phyloP scores from a whole-genome alignment of 1,284 basidiomycete species.

The Earliella scabrosa region DNA sequence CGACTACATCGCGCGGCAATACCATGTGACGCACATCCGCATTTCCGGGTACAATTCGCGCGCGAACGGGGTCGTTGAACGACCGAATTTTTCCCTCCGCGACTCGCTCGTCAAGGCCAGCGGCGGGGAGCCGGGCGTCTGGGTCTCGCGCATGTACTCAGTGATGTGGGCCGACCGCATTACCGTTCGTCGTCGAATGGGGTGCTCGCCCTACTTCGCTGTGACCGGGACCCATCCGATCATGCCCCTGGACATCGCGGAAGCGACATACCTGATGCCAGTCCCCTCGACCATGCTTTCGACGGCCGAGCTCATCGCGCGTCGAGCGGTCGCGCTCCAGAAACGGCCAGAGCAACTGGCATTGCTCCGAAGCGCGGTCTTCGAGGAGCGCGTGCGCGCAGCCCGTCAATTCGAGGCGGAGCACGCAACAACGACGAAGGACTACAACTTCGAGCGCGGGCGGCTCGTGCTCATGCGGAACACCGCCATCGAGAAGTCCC shows the following conservation, averaged over 20 bases:
- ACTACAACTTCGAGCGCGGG: slow-evolving; percentile 40
- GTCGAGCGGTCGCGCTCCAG: slow-evolving; percentile 32
- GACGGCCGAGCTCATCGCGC: background rate
- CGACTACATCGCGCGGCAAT: slow-evolving; percentile 34
- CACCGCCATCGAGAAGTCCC: slow-evolving; percentile 37
- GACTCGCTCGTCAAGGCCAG: slow-evolving; percentile 42
- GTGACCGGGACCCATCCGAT: slow-evolving; percentile 41
- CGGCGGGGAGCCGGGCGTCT: slow-evolving; percentile 36
- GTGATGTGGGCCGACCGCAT: slow-evolving; percentile 48
- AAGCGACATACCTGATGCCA: background rate
- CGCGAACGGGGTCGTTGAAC: slow-evolving; percentile 44
- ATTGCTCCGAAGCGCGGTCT: slow-evolving; percentile 19
- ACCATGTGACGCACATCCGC: slow-evolving; percentile 42
- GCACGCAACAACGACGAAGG: slow-evolving; percentile 29
- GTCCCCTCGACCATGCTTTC: background rate
- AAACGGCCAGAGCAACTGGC: slow-evolving; percentile 7
- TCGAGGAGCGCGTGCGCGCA: slow-evolving; percentile 23
- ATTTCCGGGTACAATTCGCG: slow-evolving; percentile 51
- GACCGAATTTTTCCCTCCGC: slow-evolving; percentile 38
- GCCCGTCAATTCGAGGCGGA: slow-evolving; percentile 28
- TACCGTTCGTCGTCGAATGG: slow-evolving; percentile 33
- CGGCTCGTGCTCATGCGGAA: too few species aligned
- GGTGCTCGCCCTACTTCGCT: slow-evolving; percentile 42
- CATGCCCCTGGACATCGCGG: too few species aligned
- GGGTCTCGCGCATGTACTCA: slow-evolving; percentile 31